These are phyloP conservation scores for Chrysoporthe cubensis DNA, from an alignment of 2,329 filamentous ascomycete genomes.

Conservation along the genomic window DNA sequence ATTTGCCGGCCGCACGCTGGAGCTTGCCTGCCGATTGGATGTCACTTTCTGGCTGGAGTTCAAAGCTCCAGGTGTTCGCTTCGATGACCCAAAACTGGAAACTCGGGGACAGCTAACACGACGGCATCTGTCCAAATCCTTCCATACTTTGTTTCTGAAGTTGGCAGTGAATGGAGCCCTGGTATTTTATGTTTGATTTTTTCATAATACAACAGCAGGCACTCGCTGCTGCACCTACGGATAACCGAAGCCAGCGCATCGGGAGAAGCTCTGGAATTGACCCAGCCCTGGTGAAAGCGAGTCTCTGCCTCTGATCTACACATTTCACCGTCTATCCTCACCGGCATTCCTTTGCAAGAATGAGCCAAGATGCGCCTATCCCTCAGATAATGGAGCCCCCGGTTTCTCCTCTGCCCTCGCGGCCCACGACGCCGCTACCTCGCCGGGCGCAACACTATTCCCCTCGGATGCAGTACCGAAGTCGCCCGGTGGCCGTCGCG, in stretches of 20 bases:
- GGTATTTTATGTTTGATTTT: background rate
- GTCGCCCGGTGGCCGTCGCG: conserved; percentile 73
- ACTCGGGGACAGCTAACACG: conserved; percentile 16
- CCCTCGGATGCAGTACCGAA: conserved; percentile 61
- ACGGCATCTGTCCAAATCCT: conserved; percentile 7
- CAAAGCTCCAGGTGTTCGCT: conserved; percentile 29
- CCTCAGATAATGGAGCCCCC: conserved; percentile 34
- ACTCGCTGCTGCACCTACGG: background rate
- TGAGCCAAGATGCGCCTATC: conserved; percentile 33
- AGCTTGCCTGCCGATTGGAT: conserved; percentile 23
- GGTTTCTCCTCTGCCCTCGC: conserved; percentile 31
- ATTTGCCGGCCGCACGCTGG: background rate
- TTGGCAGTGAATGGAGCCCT: background rate
- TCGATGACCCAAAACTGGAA: conserved; percentile 16
- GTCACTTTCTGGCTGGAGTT: conserved; percentile 7
- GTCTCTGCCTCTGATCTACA: conserved; percentile 11
- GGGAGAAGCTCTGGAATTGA: conserved; percentile 11
- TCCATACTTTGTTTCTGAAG: background rate
- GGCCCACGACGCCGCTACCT: conserved; percentile 35
- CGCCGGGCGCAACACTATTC: conserved; percentile 34
- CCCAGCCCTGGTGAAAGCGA: conserved; percentile 10
- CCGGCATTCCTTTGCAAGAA: conserved; percentile 21
- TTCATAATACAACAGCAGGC: background rate
- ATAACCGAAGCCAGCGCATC: background rate
- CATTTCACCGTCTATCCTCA: conserved; percentile 1